Percentiles rank a stretch among this genome's conserved stretches.
These are phyloP conservation scores for Kwoniella pini DNA, from an alignment of 768 basidiomycete genomes.

Conservation along the genomic window DNA sequence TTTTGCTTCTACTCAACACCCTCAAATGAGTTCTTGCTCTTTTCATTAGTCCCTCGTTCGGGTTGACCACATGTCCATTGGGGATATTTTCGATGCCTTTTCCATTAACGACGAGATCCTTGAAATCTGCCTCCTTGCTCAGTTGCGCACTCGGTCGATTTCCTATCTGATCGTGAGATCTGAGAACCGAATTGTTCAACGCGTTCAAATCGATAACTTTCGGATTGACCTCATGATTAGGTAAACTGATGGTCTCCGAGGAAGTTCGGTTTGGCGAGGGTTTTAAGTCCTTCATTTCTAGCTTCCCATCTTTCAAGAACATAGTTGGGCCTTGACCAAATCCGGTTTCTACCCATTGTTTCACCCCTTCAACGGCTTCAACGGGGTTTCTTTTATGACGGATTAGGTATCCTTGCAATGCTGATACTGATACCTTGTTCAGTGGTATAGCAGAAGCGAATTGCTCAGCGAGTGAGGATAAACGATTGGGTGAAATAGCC, in stretches of 20 bases:
- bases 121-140: no score
- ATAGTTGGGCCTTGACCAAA: constrained; percentile 10
- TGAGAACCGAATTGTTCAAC: no score
- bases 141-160: no score
- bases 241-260: not conserved
- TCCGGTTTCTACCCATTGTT: constrained; percentile 67
- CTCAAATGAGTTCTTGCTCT: constrained; percentile 5
- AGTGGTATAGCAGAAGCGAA: constrained; percentile 70
- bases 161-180: no score
- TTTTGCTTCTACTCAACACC: not conserved
- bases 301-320: not conserved
- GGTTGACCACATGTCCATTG: not conserved
- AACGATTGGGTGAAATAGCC: no score
- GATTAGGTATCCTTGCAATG: constrained; percentile 61
- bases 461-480: constrained; percentile 59
- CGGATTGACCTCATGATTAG: no score
- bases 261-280: not conserved
- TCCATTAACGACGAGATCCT: not conserved
- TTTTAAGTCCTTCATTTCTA: not conserved
- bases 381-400: no score
- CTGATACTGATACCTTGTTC: constrained; percentile 67
- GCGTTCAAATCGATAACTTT: no score
- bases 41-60: not conserved
- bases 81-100: not conserved
- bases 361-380: constrained; percentile 71